These are phyloP conservation scores for Cyclotella kingstonii DNA, from an alignment of 108 stramenopile genomes.

Conservation along the genomic window DNA sequence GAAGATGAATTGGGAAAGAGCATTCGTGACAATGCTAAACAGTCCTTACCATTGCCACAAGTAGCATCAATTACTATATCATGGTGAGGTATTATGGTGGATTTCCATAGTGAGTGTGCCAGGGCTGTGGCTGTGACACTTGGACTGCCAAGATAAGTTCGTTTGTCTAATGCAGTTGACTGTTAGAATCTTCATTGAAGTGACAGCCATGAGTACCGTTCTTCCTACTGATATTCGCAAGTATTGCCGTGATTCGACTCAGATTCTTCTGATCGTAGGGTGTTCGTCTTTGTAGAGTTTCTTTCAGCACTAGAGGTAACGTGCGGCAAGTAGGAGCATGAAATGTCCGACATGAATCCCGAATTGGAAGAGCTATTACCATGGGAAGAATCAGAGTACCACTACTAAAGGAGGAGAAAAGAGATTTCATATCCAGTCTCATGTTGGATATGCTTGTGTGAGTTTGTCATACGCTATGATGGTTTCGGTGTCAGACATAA, in stretches of 20 bases:
- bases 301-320: not conserved
- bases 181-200: constrained; percentile 7
- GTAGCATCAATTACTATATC: constrained; percentile 83
- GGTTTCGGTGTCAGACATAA: too few species aligned
- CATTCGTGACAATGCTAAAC: constrained; percentile 52
- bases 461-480: too few species aligned
- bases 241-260: too few species aligned
- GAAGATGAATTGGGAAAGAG: constrained; percentile 49
- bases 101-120: constrained; percentile 69
- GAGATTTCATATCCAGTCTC: not conserved
- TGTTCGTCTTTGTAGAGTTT: too few species aligned
- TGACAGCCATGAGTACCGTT: too few species aligned
- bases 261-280: too few species aligned
- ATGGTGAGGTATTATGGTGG: constrained; percentile 50
- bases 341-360: too few species aligned
- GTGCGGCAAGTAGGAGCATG: not conserved
- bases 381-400: too few species aligned
- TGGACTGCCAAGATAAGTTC: constrained; percentile 53
- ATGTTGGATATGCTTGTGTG: not conserved
- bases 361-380: too few species aligned
- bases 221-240: too few species aligned
- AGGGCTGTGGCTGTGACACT: constrained; percentile 64
- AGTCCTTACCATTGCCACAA: constrained; percentile 77
- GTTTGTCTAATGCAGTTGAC: constrained; percentile 25
- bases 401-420: too few species aligned